Conservation (phyloP, 768 basidiomycete genomes). For the Psilocybe subaeruginosa region DNA sequence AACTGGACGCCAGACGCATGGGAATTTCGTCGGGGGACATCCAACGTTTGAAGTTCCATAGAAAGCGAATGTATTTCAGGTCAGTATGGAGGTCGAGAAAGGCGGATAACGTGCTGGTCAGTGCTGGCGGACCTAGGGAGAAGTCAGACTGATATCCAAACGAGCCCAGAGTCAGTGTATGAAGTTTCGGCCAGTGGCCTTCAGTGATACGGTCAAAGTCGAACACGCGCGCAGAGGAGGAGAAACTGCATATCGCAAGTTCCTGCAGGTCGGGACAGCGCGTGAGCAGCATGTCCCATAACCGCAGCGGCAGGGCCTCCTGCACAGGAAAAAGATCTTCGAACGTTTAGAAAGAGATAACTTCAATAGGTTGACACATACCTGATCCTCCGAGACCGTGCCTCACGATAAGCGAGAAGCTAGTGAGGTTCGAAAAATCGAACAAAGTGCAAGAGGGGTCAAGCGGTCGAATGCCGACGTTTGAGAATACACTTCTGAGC, state of each 20-base stretch:
- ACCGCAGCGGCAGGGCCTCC: constrained; percentile 40
- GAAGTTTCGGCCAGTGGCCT: constrained; percentile 42
- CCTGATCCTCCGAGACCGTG: constrained; percentile 45
- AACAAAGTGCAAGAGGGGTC: constrained; percentile 42
- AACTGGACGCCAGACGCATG: constrained; percentile 28
- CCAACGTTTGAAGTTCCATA: constrained; percentile 56
- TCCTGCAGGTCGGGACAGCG: constrained; percentile 52
- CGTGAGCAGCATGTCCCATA: constrained; percentile 52
- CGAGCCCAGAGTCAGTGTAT: constrained; percentile 49
- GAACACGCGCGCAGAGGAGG: constrained; percentile 47
- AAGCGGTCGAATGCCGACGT: constrained; percentile 40
- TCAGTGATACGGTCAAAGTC: constrained; percentile 42
- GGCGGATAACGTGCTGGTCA: constrained; percentile 24
- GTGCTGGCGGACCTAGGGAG: constrained; percentile 33
- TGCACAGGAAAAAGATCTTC: constrained; percentile 40
- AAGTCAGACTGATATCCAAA: constrained; percentile 54
- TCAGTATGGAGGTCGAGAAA: constrained; percentile 42
- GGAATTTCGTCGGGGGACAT: constrained; percentile 44
- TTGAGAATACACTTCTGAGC: constrained; percentile 46
- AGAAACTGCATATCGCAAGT: constrained; percentile 52
- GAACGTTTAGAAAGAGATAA: not conserved
- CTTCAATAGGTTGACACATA: constrained; percentile 10
- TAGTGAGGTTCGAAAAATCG: constrained; percentile 42
- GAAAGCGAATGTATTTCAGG: constrained; percentile 45
- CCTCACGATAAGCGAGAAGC: constrained; percentile 49